Evolutionary conservation across 495 filamentous ascomycete species (phyloP), one percentile per base, ranked within the genome.

Genomic region (Hyaloscypha finlandica): DNA sequence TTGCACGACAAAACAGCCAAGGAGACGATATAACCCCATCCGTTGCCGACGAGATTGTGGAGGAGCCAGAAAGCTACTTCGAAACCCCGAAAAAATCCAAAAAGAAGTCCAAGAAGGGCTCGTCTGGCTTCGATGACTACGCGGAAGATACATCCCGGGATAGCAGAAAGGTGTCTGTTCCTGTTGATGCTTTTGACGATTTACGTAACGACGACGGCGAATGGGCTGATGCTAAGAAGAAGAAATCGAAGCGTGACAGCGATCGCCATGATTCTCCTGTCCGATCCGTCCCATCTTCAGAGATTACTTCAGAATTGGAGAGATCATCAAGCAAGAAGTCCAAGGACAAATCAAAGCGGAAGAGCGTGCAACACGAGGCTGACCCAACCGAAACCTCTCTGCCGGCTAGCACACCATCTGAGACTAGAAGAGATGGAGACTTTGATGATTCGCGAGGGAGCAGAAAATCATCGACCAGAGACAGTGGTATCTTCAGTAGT

Each of bases 151-250:
- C 61, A 19, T 35, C 60, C 16, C 59, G 52, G 16, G 61, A 62
- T 37, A 39, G 30, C 20, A 68, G 72, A 45, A 69, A 14, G 14
- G 63, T 72, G 9, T 61, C 67, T 29, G 56, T 74, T 22, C 73
- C 74, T 22, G 59, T 75, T 52, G 77, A 81, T 59, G 70, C 71
- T 31, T 80, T 75, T 39, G 71, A 72, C 60, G 69, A 75, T 57
- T 30, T 76, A 35, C 61, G 30, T 1, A 68, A 68, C 42, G 68
- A 59, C 48, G 72, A 72, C 29, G 70, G 70, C 61, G 71, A 64
- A 39, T 70, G 68, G 68, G 66, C 70, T 63, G 66, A 65, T 20
- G 54, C 52, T 29, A 70, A 75, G 68, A 70, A 72, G 64, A 70
- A 68, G 58, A 73, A 74, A 59, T 67, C 67, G 53, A 72, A 76